Evolutionary conservation across 2,329 filamentous ascomycete species (phyloP).

Genomic region (Trichoderma asperellum): DNA sequence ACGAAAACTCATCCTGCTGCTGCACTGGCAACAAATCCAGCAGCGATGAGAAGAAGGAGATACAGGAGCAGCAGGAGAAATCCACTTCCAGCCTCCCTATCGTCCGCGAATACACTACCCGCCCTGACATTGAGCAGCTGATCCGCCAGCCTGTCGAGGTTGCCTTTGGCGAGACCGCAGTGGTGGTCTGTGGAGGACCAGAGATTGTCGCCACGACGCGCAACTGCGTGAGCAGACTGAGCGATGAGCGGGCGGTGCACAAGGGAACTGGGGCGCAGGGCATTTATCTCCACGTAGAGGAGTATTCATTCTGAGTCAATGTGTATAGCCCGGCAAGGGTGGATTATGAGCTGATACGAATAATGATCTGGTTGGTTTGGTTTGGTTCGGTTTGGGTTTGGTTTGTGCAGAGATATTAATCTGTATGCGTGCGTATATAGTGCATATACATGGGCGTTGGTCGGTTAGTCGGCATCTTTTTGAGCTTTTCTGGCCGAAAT

Average conservation of each 20-base stretch:
- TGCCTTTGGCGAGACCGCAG: constrained; percentile 63
- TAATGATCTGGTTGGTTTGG: not conserved
- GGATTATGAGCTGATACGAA: constrained; percentile 16
- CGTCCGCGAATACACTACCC: constrained; percentile 49
- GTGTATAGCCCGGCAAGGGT: not conserved
- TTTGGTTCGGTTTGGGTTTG: not conserved
- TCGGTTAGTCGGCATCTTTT: not conserved
- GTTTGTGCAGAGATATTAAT: not conserved
- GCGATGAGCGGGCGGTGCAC: constrained; percentile 65
- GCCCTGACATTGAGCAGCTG: constrained; percentile 57
- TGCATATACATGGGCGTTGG: constrained; percentile 6
- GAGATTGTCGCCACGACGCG: constrained; percentile 58
- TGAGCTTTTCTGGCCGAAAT: not conserved
- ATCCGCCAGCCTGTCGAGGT: constrained; percentile 60
- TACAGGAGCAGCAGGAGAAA: not conserved
- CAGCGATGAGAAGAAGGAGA: not conserved
- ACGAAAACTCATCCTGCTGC: constrained; percentile 36
- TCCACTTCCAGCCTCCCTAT: not conserved
- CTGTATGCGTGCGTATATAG: not conserved
- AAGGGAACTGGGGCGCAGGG: constrained; percentile 68
- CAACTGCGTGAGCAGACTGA: constrained; percentile 59
- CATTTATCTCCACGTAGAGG: constrained; percentile 63
- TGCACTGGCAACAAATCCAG: constrained; percentile 5
- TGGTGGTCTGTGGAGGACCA: constrained; percentile 63
- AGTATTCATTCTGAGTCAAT: constrained; percentile 56